A percentile compares a stretch with the other conserved stretches of the same genome.
phyloP scores from a whole-genome alignment of 2,329 filamentous ascomycete genomes.

The Stachybotrys chartarum region DNA sequence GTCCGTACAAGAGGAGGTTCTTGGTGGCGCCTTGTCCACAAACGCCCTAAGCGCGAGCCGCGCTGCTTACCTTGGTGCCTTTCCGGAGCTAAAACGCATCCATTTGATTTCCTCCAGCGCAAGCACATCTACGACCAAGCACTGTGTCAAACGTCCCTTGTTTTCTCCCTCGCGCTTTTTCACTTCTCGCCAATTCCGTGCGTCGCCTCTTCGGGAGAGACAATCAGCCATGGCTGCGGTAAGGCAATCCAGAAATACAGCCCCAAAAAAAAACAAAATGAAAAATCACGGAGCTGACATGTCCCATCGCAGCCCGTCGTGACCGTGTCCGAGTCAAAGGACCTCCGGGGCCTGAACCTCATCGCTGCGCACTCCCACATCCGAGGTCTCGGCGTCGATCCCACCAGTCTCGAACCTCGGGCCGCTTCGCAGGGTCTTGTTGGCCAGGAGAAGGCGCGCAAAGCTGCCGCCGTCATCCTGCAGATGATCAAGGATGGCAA shows the following conservation, averaged over 20 bases:
- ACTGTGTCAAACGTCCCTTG: neutral
- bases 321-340: conserved; percentile 90
- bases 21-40: neutral
- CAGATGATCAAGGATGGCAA: conserved; percentile 99
- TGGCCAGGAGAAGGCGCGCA: conserved; percentile 92
- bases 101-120: neutral
- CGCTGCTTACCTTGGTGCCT: neutral
- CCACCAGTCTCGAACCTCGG: conserved; percentile 82
- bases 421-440: conserved; percentile 85
- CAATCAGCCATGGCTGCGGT: conserved; percentile 44
- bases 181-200: neutral
- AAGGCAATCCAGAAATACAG: conserved; percentile 2
- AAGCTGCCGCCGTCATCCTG: conserved; percentile 90
- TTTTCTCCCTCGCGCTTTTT: neutral
- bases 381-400: conserved; percentile 87
- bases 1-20: too few relatives aligned
- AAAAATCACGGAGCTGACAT: conserved; percentile 6
- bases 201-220: neutral
- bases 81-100: neutral
- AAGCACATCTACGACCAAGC: neutral
- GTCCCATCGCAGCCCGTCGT: conserved; percentile 42
- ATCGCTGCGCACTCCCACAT: conserved; percentile 99
- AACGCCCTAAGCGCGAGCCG: conserved; percentile 9
- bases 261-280: neutral
- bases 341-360: conserved; percentile 92